Base-by-base conservation (phyloP, 2,329 filamentous ascomycete species). In the Dactylellina drechsleri region DNA sequence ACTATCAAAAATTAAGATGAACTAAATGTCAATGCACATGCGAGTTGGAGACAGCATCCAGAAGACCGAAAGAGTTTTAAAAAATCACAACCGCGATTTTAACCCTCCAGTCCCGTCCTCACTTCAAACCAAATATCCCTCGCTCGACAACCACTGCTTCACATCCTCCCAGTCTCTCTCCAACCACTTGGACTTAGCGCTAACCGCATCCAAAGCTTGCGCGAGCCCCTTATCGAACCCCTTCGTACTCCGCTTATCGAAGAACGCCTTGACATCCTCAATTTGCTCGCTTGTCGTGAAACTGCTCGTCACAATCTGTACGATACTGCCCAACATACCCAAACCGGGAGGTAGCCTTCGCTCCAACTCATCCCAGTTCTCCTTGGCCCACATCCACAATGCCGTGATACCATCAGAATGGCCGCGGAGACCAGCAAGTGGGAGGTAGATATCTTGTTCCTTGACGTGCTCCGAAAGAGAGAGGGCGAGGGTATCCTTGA, bases 161-260 rank as follows among this genome's bases (percentile, higher is more conserved):
- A 97, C 91, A 82, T 96, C 92, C 28, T 87, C 86, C 50, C 86
- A 85, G 82, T 97, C 93, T 71, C 92, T 87, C 82, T 88, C 83
- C 66, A 96, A 81, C 92, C 92, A 96, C 73, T 89, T 87, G 79
- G 90, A 86, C 87, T 97, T 98, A 66, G 93, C 93, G 76, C 88
- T 87, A 79, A 97, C 90, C 2, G 89, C 86, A 82, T 98, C 94
- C 78, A 91, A 86, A 81, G 91, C 94, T 85, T 98, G 94, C n/a
- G 92, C 92, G 70, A 98, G 85, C 57, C 91, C 89, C 81, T 93
- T 90, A 80, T 96, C 92, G 80, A 92, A 98, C 50, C 92, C 87
- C 84, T 91, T 96, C 75, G 90, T 96, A 81, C 91, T 92, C 85
- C 92, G 92, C 77, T 86, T 84, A 40, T 85, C 85, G 81, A 97